Base-by-base conservation (phyloP, 2,329 filamentous ascomycete species). In the Davidsoniella australis region DNA sequence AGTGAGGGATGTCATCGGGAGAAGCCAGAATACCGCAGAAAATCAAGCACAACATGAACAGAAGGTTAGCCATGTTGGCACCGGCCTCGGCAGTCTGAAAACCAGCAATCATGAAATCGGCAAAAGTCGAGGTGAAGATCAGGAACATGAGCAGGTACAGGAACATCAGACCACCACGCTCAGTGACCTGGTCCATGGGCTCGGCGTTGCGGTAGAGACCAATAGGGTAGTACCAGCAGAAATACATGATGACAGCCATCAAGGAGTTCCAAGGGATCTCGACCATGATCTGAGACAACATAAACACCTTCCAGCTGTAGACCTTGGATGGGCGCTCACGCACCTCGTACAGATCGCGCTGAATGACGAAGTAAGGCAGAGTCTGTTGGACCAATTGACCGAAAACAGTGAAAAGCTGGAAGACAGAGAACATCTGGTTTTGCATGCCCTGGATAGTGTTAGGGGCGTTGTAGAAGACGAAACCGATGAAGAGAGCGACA, bases 191-290 rank as follows among this genome's bases (percentile, higher is more conserved):
- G 53, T 72, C 72, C 3, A 76, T 76, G 1, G 68, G 68, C 14
- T 69, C 65, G 2, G 83, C 82, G 58, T 89, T 88, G 52, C 66
- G 64, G 62, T 85, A 78, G 8, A 91, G 72, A 2, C 84, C 85
- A 49, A 93, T 75, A 1, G 86, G 85, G 61, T 88, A 94, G 68
- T 94, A 94, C 76, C 83, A 89, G 61, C 72, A 79, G 58, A 85
- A 71, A 68, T 71, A 94, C 67, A 88, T 80, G 55, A 93, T 65
- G n/a, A 80, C 71, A 3, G 78, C 75, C 71, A 84, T 80, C 41
- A 91, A 64, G 0, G 78, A 73, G 60, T 93, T 86, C 80, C 84
- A 94, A 0, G 86, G 85, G 2, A 94, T 67, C 62, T 94, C 88
- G 52, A 89, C 85, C 26, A 87, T 66, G 55, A 94, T 82, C 62